Evolutionary conservation across 2,329 filamentous ascomycete genomes (phyloP), one percentile per base, ranked within the genome.

Genomic region (Fusarium sp.): DNA sequence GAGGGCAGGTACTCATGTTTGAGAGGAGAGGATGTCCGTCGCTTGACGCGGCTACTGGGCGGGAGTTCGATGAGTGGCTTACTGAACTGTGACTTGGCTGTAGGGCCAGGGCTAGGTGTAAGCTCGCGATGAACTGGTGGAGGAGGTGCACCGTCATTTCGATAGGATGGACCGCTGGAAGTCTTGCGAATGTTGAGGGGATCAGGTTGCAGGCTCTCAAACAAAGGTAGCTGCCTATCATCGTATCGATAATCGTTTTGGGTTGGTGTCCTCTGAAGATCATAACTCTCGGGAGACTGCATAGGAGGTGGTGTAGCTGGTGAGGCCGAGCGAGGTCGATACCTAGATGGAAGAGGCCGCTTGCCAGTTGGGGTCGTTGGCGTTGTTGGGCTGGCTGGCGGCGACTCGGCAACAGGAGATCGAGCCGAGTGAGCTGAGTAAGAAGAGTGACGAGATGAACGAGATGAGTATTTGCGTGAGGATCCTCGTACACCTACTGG

Each of bases 1-100:
- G 96, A 98, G 16, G 96, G 96, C 72, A 95, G 92, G 78, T 98
- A 99, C 83, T 99, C 96, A 80, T 98, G 96, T 84, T 99, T 99
- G 59, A 99, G 86, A 0, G 96, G 96, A 2, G 96, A 99, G 0
- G 96, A 98, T 2, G 91, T 93, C 20, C 95, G 91, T 52, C 95
- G 90, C 79, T 92, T 89, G 24, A 90, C 74, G 81, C 81, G 87
- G 73, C 77, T 78, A 35, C 81, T 81, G 75, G 77, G 82, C 77
- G 80, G 83, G 80, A 76, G 82, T 76, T 85, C 91, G 78, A 79
- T 85, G 79, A 81, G 91, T 74, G 80, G 87, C 69, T 72, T 71
- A 59, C 75, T 13, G 65, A 75, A 64, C 68, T 74, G 68, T 68
- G 74, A 62, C 73, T 71, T 72, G 66, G 76, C 57, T 54, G 57